Evolutionary conservation across 805 yeast species (phyloP).

Genomic region (Candida adriatica): DNA sequence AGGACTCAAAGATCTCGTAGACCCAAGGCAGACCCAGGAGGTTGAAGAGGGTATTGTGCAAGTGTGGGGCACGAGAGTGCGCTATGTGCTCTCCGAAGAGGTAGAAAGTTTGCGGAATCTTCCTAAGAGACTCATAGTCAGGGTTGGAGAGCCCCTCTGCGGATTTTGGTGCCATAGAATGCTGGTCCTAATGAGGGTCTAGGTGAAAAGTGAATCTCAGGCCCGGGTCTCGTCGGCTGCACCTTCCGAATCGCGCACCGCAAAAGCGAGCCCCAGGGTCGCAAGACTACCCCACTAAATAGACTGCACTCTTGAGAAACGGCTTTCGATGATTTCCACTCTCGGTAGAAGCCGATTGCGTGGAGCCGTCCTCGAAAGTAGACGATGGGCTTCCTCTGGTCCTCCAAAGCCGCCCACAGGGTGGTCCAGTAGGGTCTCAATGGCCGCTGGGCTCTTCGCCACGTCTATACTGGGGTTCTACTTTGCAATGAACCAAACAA

Average conservation of each 20-base stretch:
- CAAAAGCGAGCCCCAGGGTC: too few relatives aligned
- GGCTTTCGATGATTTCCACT: too few relatives aligned
- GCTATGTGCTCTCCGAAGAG: constrained; percentile 21
- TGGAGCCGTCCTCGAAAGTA: too few relatives aligned
- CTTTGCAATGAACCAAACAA: constrained; percentile 20
- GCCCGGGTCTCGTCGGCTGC: too few relatives aligned
- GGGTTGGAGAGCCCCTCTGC: constrained; percentile 1
- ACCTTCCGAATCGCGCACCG: too few relatives aligned
- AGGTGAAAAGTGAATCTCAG: too few relatives aligned
- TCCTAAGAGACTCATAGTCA: constrained; percentile 4
- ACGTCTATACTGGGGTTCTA: constrained; percentile 20
- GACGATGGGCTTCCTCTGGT: too few relatives aligned
- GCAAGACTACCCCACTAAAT: too few relatives aligned
- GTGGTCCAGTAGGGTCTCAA: constrained; percentile 4
- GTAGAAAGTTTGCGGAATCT: constrained; percentile 12
- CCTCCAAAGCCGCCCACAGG: background rate
- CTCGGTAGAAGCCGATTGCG: too few relatives aligned
- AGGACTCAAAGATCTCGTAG: constrained; percentile 18
- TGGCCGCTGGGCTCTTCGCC: constrained; percentile 14
- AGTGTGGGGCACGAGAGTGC: constrained; percentile 19
- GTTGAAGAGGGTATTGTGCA: constrained; percentile 19
- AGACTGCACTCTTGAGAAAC: too few relatives aligned
- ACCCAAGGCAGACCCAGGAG: constrained; percentile 16
- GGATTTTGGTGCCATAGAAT: background rate
- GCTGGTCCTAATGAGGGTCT: too few relatives aligned